These are phyloP conservation scores for Linum trigynum DNA, from an alignment of 345 rosid genomes.

Conservation along the genomic window DNA sequence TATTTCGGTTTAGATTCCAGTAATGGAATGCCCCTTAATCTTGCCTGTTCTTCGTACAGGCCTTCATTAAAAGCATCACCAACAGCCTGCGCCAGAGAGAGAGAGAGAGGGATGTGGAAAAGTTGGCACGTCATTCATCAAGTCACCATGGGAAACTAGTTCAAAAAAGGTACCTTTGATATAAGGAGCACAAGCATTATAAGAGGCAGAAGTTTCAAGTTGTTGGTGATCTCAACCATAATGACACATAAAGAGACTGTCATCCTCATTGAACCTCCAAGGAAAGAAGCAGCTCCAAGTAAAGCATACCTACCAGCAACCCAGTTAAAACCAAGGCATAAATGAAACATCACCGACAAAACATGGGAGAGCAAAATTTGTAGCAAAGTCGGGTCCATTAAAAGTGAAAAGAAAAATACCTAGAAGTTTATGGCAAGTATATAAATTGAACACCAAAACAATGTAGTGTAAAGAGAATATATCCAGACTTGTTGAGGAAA, in stretches of 20 bases:
- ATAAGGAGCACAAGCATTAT: conserved; percentile 98
- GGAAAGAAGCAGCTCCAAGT: conserved; percentile 97
- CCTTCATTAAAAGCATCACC: conserved; percentile 99
- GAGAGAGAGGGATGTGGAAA: conserved; percentile 6
- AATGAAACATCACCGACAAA: conserved; percentile 2
- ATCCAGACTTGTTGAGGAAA: conserved; percentile 9
- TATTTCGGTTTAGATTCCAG: conserved; percentile 87
- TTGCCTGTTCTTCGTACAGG: conserved; percentile 81
- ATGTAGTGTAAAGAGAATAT: neutral
- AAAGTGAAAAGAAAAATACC: neutral
- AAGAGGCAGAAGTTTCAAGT: conserved; percentile 81
- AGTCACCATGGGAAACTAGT: neutral
- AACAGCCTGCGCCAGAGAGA: conserved; percentile 53
- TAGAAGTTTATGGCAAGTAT: neutral
- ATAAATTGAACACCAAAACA: neutral
- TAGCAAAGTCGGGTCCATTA: neutral
- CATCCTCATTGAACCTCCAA: conserved; percentile 99
- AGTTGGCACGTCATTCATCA: conserved; percentile 13
- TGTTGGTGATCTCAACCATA: conserved; percentile 96
- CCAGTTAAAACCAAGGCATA: conserved; percentile 13
- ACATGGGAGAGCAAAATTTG: neutral
- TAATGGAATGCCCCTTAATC: conserved; percentile 68
- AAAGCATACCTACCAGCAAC: conserved; percentile 66
- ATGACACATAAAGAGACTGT: conserved; percentile 95
- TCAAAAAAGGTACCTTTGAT: conserved; percentile 59